Evolutionary conservation across 331 rosid species (phyloP).

Genomic region (Quercus tomentella): DNA sequence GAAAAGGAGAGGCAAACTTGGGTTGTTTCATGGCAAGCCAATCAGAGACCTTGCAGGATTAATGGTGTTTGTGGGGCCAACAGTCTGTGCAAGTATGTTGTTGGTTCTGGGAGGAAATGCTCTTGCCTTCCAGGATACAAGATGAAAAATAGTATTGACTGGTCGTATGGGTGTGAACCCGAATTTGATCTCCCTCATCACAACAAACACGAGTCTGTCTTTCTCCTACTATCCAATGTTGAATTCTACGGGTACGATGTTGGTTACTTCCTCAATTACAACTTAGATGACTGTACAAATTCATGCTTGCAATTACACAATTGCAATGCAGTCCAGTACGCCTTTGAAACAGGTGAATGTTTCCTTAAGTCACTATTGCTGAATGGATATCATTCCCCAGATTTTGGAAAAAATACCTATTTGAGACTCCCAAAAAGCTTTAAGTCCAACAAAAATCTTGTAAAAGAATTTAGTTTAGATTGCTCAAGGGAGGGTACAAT

Average conservation of each 20-base stretch:
- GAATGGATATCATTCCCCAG: no score
- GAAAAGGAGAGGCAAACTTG: constrained; percentile 2
- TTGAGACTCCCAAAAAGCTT: no score
- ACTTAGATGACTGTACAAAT: no score
- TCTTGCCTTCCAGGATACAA: constrained; percentile 28
- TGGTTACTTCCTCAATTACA: no score
- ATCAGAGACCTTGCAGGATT: constrained; percentile 6
- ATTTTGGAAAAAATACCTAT: no score
- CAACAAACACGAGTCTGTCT: not conserved
- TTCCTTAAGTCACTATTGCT: no score
- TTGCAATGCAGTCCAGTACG: no score
- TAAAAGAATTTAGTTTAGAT: not conserved
- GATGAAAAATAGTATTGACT: constrained; percentile 10
- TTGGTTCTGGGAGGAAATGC: constrained; percentile 15
- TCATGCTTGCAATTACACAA: no score
- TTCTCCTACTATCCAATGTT: no score
- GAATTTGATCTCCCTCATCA: constrained; percentile 21
- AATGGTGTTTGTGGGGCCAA: constrained; percentile 42
- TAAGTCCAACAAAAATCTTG: not conserved
- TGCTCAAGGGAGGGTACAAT: not conserved
- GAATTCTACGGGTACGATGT: no score
- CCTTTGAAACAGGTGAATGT: no score
- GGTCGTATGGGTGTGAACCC: constrained; percentile 35
- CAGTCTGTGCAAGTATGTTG: constrained; percentile 21
- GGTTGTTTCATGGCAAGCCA: constrained; percentile 39